Evolutionary conservation across 176 grass and related monocot genomes (phyloP), one percentile per base, ranked within the genome.

Genomic region (Aegilops umbellulata): DNA sequence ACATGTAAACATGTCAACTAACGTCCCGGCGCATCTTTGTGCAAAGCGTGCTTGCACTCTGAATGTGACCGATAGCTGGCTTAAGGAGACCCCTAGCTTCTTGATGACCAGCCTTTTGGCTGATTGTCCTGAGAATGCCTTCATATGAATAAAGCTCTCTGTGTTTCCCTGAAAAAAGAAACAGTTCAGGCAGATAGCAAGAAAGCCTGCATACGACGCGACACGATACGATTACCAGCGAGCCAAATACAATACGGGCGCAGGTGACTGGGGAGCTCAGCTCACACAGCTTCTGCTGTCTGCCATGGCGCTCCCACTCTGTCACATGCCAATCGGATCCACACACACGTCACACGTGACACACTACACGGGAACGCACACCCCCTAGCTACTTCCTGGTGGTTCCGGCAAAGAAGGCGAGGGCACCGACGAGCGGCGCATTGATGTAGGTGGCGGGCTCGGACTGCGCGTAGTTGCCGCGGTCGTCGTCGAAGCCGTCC

Each of bases 361-460:
- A 27, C 41, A 2, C 24, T 27, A 75, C 66, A 20, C 65, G 11
- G 29, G 20, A 70, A 44, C 38, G 16, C 17, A 5, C 31, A 35
- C 49, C 10, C 41, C 15, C 35, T 70, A 74, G n/a, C 71, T 17
- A 47, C 49, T 6, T 14, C 74, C 44, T 73, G 70, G 68, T 83
- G 12, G 74, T 86, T 62, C 93, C 89, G 49, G 95, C 85, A 41
- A 98, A 95, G 91, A 87, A 95, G 0, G 95, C 95, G 20, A 97
- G 95, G 24, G 85, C 89, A 1, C 95, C 95, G 11, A 95, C 91
- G 78, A 97, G 86, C 35, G 95, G 95, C 38, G 95, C 95, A 70
- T 97, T 97, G 93, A 97, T 95, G 86, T 97, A 95, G 2, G 95
- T 97, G 29, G 95, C 89, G 0, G 93, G 95, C 70, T 97, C 95